phyloP scores from a whole-genome alignment of 306 rosid species.

The Quercus dentata region DNA sequence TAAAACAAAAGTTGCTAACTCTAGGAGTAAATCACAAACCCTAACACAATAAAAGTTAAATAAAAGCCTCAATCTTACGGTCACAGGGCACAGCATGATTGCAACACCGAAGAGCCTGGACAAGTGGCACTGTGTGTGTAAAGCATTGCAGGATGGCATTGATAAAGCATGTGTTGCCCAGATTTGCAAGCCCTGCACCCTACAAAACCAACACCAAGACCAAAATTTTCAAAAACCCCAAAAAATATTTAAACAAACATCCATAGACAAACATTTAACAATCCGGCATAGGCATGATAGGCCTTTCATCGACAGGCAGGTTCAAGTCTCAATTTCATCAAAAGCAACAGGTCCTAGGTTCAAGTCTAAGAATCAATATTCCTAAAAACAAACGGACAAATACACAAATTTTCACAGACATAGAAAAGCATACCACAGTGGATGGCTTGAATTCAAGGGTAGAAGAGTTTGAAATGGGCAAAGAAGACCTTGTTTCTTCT shows the following conservation, averaged over 20 bases:
- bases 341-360: too few relatives aligned
- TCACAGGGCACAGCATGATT: slow-evolving; percentile 39
- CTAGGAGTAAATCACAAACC: background rate
- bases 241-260: background rate
- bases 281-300: too few relatives aligned
- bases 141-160: slow-evolving; percentile 84
- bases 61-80: slow-evolving; percentile 33
- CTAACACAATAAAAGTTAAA: background rate
- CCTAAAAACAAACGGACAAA: background rate
- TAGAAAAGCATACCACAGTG: slow-evolving; percentile 36
- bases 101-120: slow-evolving; percentile 51
- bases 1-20: background rate
- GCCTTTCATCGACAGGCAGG: too few relatives aligned
- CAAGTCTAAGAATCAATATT: too few relatives aligned
- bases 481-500: background rate
- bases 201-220: slow-evolving; percentile 24
- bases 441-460: slow-evolving; percentile 19
- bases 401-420: background rate
- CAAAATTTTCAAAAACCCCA: slow-evolving; percentile 5
- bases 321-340: too few relatives aligned
- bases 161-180: slow-evolving; percentile 85
- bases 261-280: background rate
- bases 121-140: slow-evolving; percentile 79
- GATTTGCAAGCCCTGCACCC: slow-evolving; percentile 85
- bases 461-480: background rate